Evolutionary conservation across 1,284 basidiomycete species (phyloP), one percentile per base, ranked within the genome.

Genomic region (Ceratobasidium theobromae): DNA sequence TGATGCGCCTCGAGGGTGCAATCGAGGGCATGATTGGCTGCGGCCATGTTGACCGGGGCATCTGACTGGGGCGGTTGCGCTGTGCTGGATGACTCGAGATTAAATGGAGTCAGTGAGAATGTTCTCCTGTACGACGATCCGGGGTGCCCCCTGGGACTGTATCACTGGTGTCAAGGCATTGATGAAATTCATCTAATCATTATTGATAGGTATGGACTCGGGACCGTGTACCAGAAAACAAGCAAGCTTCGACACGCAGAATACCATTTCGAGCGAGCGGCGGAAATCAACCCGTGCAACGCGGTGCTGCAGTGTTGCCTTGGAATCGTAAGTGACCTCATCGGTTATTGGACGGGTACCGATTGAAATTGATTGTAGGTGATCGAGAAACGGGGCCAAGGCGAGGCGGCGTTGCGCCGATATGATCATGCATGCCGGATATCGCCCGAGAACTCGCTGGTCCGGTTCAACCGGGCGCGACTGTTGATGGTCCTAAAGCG

Each of bases 251-350:
- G 89, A 60, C 81, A 95, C 69, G 94, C 95, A 40, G 93, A 97
- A 76, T 97, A 95, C 79, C 94, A 97, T 78, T 97, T 93, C 79
- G 84, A 90, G 71, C 89, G 88, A 75, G 95, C 95, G 2, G 82
- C 87, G 35, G 85, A 91, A 72, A 95, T 98, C 75, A 93, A 97
- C 76, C 91, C 93, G 48, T 84, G 86, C 70, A 98, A 95, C 76
- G 91, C 92, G 21, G 92, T 97, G 21, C 79, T 97, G 69, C 79
- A 95, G 67, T 92, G 91, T 73, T 95, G 91, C 77, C 88, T 96
- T 72, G 93, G 91, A 57, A 89, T 91, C 86, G 93, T 94, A 71
- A 78, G 86, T 84, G 30, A 35, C 64, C 48, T 60, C 57, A 55
- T 46, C 35, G 41, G 53, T 67, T 55, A 69, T 69, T 67, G 40